Base-by-base conservation (phyloP, 352 stramenopile species). In the Globisporangium parvum region DNA sequence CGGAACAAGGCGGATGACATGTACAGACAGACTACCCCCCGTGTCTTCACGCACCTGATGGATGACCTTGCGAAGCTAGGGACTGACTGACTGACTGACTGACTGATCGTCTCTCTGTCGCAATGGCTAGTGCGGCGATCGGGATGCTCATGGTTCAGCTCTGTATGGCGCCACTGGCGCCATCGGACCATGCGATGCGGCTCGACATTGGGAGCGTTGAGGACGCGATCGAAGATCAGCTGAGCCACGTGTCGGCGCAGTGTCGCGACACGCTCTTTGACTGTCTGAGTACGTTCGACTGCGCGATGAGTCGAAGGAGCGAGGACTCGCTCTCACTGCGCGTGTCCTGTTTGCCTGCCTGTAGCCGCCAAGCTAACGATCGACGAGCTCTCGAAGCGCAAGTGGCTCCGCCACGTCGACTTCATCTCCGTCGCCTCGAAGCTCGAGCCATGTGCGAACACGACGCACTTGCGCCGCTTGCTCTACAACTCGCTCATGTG, bases 91-190 rank as follows among this genome's bases (percentile, higher is more conserved):
- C n/a, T n/a, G n/a, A n/a, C n/a, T n/a, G n/a, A n/a, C 37, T 49
- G 21, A 49, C 24, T 2, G 31, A 35, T 2, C 31, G 31, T 10
- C 31, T 10, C 41, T n/a, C 9, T 53, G 26, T 2, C 28, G 9
- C 28, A 1, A 1, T 12, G 15, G 11, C 39, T 49, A 86, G 76
- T 8, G 66, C 67, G 15, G 73, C 74, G 6, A 78, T 87, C 40
- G 77, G 77, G 8, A 73, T 83, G 65, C 48, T 85, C 17, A 81
- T 85, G 68, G 80, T 85, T 44, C 77, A 87, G 55, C 55, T 87
- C 18, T 73, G 67, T 21, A 73, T 85, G 66, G 62, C 76, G 41
- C 69, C 71, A 0, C 66, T 75, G 8, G 66, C 67, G 15, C 55
- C 59, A 8, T 51, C 48, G 10, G 28, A 41, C 2, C 53, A 21